phyloP scores from a whole-genome alignment of 2,329 filamentous ascomycete genomes.

The Paraconiothyrium brasiliense region DNA sequence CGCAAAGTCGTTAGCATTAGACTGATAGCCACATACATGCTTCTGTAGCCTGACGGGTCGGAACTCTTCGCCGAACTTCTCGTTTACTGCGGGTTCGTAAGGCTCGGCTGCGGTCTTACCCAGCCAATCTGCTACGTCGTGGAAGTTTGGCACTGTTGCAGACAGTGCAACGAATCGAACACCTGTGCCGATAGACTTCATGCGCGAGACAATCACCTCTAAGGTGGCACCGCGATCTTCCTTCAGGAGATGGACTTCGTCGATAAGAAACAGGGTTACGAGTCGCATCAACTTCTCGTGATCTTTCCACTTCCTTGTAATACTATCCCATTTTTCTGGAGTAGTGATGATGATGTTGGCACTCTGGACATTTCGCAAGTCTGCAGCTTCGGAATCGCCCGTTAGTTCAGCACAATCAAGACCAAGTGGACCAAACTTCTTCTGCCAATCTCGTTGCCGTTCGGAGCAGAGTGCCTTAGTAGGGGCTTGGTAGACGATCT shows the following conservation, averaged over 20 bases:
- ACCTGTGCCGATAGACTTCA: conserved; percentile 80
- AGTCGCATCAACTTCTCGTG: conserved; percentile 77
- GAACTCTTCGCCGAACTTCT: conserved; percentile 81
- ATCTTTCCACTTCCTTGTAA: conserved; percentile 87
- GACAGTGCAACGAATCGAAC: conserved; percentile 84
- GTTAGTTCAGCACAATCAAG: conserved; percentile 80
- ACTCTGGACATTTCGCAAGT: conserved; percentile 74
- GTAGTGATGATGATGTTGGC: conserved; percentile 88
- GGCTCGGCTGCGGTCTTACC: conserved; percentile 70
- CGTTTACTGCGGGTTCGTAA: conserved; percentile 70
- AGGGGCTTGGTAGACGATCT: conserved; percentile 85
- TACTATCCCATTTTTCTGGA: conserved; percentile 91
- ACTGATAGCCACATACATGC: conserved; percentile 77
- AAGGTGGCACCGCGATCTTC: conserved; percentile 80
- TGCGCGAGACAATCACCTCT: conserved; percentile 84
- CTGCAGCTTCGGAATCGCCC: conserved; percentile 76
- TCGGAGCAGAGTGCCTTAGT: conserved; percentile 86
- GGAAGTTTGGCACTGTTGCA: conserved; percentile 83
- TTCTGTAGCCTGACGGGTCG: conserved; percentile 80
- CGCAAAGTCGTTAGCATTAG: conserved; percentile 73
- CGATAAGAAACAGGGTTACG: conserved; percentile 82
- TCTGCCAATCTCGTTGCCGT: conserved; percentile 77
- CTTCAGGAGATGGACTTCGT: conserved; percentile 88
- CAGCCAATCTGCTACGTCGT: conserved; percentile 82
- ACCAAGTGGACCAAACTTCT: conserved; percentile 74